Percentiles rank a stretch among this genome's conserved stretches.
phyloP scores from a whole-genome alignment of 2,329 filamentous ascomycete genomes.

The Aschersonia sp. region DNA sequence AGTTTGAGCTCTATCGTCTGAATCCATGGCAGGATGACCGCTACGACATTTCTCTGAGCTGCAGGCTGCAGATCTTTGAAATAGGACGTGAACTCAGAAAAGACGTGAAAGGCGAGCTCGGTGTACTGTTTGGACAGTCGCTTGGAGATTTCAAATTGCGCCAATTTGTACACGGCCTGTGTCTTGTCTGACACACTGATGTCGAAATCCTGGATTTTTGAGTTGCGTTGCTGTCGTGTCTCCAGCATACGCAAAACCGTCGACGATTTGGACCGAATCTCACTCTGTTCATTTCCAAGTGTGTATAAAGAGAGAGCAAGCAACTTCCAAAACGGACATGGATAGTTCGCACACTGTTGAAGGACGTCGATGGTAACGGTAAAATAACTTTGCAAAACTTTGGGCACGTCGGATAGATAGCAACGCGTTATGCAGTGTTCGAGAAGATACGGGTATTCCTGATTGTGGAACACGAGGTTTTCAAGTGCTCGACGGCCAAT shows the following conservation, averaged over 20 bases:
- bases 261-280: conserved; percentile 78
- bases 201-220: conserved; percentile 91
- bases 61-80: conserved; percentile 77
- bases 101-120: conserved; percentile 81
- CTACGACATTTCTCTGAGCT: conserved; percentile 85
- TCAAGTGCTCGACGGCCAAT: conserved; percentile 80
- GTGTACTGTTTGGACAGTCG: conserved; percentile 77
- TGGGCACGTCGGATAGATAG: conserved; percentile 66
- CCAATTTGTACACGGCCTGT: conserved; percentile 91
- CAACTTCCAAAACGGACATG: conserved; percentile 79
- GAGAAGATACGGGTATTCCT: conserved; percentile 69
- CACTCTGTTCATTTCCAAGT: conserved; percentile 78
- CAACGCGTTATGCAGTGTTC: conserved; percentile 86
- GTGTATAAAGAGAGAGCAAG: conserved; percentile 82
- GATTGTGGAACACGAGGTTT: conserved; percentile 82
- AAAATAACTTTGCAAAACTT: conserved; percentile 90
- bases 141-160: conserved; percentile 93
- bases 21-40: conserved; percentile 90
- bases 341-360: conserved; percentile 68
- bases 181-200: conserved; percentile 98
- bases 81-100: conserved; percentile 87
- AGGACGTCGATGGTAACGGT: conserved; percentile 81
- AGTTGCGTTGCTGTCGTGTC: conserved; percentile 61
- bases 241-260: conserved; percentile 69
- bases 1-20: conserved; percentile 86